phyloP scores from a whole-genome alignment of 1,284 basidiomycete genomes.

The Austroboletus novae-zelandiae region DNA sequence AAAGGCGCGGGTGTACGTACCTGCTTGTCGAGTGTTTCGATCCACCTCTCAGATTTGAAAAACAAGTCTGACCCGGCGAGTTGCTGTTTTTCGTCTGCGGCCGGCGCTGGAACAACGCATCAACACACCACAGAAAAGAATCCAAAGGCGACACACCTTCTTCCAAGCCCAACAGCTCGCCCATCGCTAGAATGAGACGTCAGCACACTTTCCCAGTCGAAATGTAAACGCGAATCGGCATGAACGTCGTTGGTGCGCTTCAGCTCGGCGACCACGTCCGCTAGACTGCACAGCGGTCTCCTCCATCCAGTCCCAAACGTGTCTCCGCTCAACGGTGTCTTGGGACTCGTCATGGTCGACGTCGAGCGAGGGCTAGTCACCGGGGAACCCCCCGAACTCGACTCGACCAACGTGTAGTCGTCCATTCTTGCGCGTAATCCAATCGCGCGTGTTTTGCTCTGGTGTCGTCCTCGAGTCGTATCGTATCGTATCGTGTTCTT shows the following conservation, averaged over 20 bases:
- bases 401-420: constrained; percentile 27
- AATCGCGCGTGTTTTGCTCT: neutral
- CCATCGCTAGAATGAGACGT: constrained; percentile 18
- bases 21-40: constrained; percentile 34
- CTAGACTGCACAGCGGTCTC: constrained; percentile 12
- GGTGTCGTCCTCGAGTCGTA: neutral
- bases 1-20: constrained; percentile 9
- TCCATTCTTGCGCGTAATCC: constrained; percentile 14
- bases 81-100: constrained; percentile 26
- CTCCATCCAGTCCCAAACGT: constrained; percentile 4
- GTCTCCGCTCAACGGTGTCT: constrained; percentile 10
- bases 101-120: constrained; percentile 16
- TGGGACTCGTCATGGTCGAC: constrained; percentile 17
- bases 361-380: constrained; percentile 19
- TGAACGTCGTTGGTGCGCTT: constrained; percentile 14
- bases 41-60: constrained; percentile 25
- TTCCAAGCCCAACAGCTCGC: constrained; percentile 16
- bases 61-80: constrained; percentile 22
- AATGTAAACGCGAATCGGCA: constrained; percentile 8
- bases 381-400: constrained; percentile 20
- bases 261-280: constrained; percentile 25
- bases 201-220: neutral
- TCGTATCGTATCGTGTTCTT: neutral
- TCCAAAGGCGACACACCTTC: constrained; percentile 12
- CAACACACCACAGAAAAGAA: neutral